Evolutionary conservation across 2,329 filamentous ascomycete genomes (phyloP).

Genomic region (Drechslerella dactyloides): DNA sequence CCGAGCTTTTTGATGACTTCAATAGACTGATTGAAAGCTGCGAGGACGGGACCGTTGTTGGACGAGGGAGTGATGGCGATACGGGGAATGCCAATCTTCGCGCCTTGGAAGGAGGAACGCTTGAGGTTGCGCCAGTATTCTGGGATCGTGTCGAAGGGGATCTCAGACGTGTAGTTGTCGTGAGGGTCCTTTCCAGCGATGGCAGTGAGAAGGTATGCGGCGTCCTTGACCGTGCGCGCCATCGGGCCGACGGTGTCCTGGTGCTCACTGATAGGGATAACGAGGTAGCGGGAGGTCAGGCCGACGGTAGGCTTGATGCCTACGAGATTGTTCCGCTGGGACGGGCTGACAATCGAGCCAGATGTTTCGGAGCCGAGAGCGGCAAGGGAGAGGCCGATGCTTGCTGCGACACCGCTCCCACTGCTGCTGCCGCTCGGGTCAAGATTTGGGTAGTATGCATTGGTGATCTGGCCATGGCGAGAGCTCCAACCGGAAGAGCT

Average conservation of each 20-base stretch:
- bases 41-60: neutral
- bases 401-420: slow-evolving; percentile 68
- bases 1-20: slow-evolving; percentile 29
- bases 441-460: slow-evolving; percentile 67
- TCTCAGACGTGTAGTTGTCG: slow-evolving; percentile 69
- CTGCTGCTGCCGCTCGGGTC: slow-evolving; percentile 69
- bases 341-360: slow-evolving; percentile 69
- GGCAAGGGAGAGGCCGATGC: slow-evolving; percentile 67
- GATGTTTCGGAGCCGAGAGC: slow-evolving; percentile 66
- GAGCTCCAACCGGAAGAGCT: slow-evolving; percentile 70
- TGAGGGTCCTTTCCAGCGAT: slow-evolving; percentile 70
- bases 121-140: slow-evolving; percentile 35
- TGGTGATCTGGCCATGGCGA: slow-evolving; percentile 68
- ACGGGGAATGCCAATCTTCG: slow-evolving; percentile 39
- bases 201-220: slow-evolving; percentile 69
- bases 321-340: slow-evolving; percentile 66
- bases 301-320: slow-evolving; percentile 73
- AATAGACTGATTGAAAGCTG: slow-evolving; percentile 21
- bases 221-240: slow-evolving; percentile 72
- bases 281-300: slow-evolving; percentile 67
- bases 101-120: slow-evolving; percentile 27
- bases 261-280: slow-evolving; percentile 71
- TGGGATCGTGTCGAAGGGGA: slow-evolving; percentile 33
- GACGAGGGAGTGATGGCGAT: slow-evolving; percentile 11
- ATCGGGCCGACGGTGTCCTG: slow-evolving; percentile 74